Base-by-base conservation (phyloP, 2,329 filamentous ascomycete species). In the Talaromyces sp. region DNA sequence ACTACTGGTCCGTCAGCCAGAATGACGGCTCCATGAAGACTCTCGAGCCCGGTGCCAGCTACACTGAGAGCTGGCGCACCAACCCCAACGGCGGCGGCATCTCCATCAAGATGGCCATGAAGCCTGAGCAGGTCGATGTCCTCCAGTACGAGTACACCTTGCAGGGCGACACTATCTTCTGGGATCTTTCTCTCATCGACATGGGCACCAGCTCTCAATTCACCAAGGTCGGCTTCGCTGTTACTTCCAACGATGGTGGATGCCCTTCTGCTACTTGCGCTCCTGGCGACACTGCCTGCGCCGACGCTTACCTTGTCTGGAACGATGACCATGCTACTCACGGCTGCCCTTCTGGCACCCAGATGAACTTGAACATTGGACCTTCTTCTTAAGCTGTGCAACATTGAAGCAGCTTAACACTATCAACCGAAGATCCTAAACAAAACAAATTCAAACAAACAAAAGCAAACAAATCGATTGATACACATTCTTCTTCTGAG, bases 81-180 rank as follows among this genome's bases (percentile, higher is more conserved):
- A 78, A 77, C 71, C 66, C 71, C 68, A 73, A 77, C 67, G 77
- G 77, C 54, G 78, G 78, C 61, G 78, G 78, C 67, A 71, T 80
- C 68, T 79, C 77, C 54, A 78, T 80, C 72, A 80, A 80, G 74
- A 70, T 80, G 58, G 71, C 78, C 66, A 73, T 72, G 67, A 65
- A 70, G 45, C 69, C 71, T 25, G 66, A 69, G 59, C 75, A 77
- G 67, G 56, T 68, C 59, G 73, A 78, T 25, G 74, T 80, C 58
- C 76, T 80, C n/a, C 78, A 80, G 72, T 79, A 78, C 69, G 76
- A 79, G 69, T 79, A 79, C 72, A 79, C 76, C 65, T 65, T 74
- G 43, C 58, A 68, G 8, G 65, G 65, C 34, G 72, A 74, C 54
- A 76, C 72, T 34, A 73, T 79, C 69, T 78, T 69, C 72, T 79